Evolutionary conservation across 208 protist species (phyloP), one percentile per base, ranked within the genome.

Genomic region (Strigomonas galati): DNA sequence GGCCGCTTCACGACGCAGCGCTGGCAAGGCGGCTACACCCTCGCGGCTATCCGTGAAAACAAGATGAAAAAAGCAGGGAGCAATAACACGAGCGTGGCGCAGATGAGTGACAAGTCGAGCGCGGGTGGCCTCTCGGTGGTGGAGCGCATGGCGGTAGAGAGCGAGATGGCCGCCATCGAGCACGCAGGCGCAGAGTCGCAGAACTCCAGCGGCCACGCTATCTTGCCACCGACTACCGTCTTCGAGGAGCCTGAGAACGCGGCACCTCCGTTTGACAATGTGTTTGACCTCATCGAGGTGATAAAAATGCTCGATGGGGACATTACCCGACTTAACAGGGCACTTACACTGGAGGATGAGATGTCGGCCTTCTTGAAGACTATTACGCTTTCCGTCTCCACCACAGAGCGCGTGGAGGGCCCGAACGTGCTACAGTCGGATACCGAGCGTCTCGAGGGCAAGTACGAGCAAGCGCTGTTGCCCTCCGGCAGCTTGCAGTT

Each of bases 291-390:
- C 23, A 7, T 86, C 0, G 79, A 90, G 10, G 24, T 93, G 4
- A 65, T 91, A 14, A 69, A 62, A 19, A 26, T 55, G 1, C 71
- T 93, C 19, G 83, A 85, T 43, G 26, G 19, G 0, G 77, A 89
- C 49, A 85, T 91, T 67, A 72, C 82, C 30, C 65, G 79, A 30
- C 76, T 95, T 44, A 84, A 89, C 71, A 44, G 51, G 12, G 74
- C 74, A 0, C 63, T 92, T 24, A 90, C 78, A 48, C 81, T 95
- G 44, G 83, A 95, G 43, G 84, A 93, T 63, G 90, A 95, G 64
- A 90, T 92, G 71, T 75, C 76, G 2, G 87, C 90, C 10, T 93
- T 95, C 60, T 76, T 95, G 52, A 87, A 90, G 67, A 86, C 85
- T 9, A 78, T 95, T 48, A 93, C 90, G 9, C 74, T 95, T 0